Evolutionary conservation across 2,329 filamentous ascomycete species (phyloP).

Genomic region (Fusarium staphyleae): DNA sequence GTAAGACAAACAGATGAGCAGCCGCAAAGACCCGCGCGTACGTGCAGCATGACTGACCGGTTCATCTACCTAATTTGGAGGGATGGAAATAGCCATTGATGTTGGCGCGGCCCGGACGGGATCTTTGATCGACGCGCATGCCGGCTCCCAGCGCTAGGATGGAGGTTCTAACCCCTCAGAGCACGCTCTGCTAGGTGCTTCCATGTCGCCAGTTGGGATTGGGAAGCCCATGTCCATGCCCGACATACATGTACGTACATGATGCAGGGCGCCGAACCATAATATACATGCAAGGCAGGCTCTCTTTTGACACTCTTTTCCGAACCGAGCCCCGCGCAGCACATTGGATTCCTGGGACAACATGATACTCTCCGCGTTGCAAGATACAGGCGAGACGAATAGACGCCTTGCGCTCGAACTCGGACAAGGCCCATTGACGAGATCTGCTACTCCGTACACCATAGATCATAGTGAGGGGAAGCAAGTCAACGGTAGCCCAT

Average conservation of each 20-base stretch:
- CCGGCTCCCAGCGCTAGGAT: slow-evolving; percentile 34
- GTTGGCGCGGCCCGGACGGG: slow-evolving; percentile 38
- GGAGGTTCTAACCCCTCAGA: slow-evolving; percentile 15
- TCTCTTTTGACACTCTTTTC: slow-evolving; percentile 4
- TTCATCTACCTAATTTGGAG: not conserved
- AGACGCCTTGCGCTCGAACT: slow-evolving; percentile 5
- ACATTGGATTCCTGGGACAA: slow-evolving; percentile 7
- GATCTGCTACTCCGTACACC: not conserved
- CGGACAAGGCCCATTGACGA: slow-evolving; percentile 5
- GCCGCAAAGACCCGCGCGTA: not conserved
- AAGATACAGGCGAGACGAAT: slow-evolving; percentile 1
- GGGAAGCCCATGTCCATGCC: slow-evolving; percentile 8
- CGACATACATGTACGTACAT: slow-evolving; percentile 7
- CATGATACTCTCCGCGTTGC: slow-evolving; percentile 5
- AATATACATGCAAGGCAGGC: slow-evolving; percentile 1
- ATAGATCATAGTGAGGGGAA: slow-evolving; percentile 1
- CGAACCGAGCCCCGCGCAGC: slow-evolving; percentile 12
- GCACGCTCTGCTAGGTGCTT: not conserved
- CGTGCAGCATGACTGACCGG: not conserved
- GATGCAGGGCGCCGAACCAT: slow-evolving; percentile 7
- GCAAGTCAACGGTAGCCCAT: no score
- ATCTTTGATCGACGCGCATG: slow-evolving; percentile 38
- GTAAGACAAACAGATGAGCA: not conserved
- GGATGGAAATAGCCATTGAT: slow-evolving; percentile 12
- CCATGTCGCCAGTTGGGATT: not conserved